These are phyloP conservation scores for Eutrema salsugineum DNA, from an alignment of 441 rosid genomes.

Conservation along the genomic window DNA sequence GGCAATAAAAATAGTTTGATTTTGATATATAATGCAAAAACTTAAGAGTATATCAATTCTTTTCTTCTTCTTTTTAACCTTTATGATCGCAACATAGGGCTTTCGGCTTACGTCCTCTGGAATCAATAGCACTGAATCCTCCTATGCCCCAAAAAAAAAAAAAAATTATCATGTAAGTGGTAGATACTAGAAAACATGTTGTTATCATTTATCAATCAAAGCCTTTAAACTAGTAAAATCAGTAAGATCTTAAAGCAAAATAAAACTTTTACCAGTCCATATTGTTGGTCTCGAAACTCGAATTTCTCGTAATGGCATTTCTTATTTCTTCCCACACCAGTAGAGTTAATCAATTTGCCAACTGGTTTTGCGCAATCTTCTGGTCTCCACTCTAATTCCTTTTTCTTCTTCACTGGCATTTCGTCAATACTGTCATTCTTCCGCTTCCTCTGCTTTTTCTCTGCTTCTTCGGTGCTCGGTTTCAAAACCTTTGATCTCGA, in stretches of 20 bases:
- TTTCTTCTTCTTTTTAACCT: conserved; percentile 34
- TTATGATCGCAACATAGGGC: conserved; percentile 71
- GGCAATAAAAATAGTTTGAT: conserved; percentile 3
- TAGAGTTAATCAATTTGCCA: conserved; percentile 46
- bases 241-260: background rate
- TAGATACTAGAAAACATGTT: background rate
- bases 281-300: conserved; percentile 54
- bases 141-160: conserved; percentile 38
- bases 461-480: conserved; percentile 16
- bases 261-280: conserved; percentile 59
- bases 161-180: background rate
- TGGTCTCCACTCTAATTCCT: conserved; percentile 35
- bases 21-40: background rate
- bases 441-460: conserved; percentile 29
- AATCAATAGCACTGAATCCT: conserved; percentile 65
- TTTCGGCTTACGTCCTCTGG: conserved; percentile 53
- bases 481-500: background rate
- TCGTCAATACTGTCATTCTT: conserved; percentile 6
- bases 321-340: conserved; percentile 57
- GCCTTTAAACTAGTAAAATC: background rate
- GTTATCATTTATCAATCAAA: background rate
- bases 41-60: background rate
- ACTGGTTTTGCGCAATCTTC: conserved; percentile 59
- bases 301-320: conserved; percentile 57
- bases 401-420: conserved; percentile 24